Evolutionary conservation across 371 early-diverging fungal genomes (phyloP).

Genomic region (Mortierella sp.): DNA sequence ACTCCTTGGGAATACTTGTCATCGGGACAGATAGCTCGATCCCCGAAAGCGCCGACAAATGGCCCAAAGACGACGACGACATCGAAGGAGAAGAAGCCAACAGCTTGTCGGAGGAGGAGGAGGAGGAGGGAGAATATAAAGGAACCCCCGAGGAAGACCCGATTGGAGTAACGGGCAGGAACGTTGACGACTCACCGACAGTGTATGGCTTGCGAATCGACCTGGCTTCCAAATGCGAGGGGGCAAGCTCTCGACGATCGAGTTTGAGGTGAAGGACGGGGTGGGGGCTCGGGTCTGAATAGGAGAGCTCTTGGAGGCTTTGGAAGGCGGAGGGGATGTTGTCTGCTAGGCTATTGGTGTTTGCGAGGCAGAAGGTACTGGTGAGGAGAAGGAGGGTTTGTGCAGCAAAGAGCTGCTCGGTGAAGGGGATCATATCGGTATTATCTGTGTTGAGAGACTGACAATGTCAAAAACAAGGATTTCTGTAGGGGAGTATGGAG

Average conservation of each 20-base stretch:
- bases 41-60: not conserved
- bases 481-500: too few species aligned
- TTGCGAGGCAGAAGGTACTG: not conserved
- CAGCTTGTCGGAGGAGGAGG: not conserved
- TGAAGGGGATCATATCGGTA: not conserved
- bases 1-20: conserved; percentile 32
- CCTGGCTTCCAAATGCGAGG: conserved; percentile 1
- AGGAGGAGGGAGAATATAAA: not conserved
- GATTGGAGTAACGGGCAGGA: not conserved
- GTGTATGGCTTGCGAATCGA: conserved; percentile 12
- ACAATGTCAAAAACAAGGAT: too few species aligned
- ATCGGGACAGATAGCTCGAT: conserved; percentile 12
- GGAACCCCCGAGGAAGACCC: not conserved
- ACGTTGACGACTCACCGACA: not conserved
- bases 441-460: not conserved
- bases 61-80: not conserved
- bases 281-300: not conserved
- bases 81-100: not conserved
- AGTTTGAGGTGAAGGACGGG: conserved; percentile 14
- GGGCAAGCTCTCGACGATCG: conserved; percentile 21
- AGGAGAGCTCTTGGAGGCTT: not conserved
- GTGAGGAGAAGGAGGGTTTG: not conserved
- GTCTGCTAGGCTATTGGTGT: not conserved
- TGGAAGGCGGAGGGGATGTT: not conserved
- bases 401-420: not conserved